A percentile compares a stretch with the other conserved stretches of the same genome.
Evolutionary conservation across 2,329 filamentous ascomycete genomes (phyloP).

Genomic region (Fusarium protoensiforme): DNA sequence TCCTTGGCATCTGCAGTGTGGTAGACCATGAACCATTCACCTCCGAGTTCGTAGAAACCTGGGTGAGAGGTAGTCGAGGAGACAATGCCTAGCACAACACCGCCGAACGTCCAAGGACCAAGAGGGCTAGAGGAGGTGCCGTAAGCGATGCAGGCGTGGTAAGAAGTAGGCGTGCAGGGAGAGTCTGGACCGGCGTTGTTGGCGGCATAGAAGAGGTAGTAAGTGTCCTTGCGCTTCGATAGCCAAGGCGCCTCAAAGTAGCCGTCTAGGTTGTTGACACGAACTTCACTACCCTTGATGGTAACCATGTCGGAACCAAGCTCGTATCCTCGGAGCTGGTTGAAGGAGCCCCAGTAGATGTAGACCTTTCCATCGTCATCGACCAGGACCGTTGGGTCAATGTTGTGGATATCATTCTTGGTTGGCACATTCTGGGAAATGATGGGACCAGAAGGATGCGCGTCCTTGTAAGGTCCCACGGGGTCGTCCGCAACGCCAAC

Average conservation of each 20-base stretch:
- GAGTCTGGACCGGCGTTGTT: slow-evolving; percentile 51
- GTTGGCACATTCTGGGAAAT: slow-evolving; percentile 49
- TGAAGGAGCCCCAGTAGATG: slow-evolving; percentile 53
- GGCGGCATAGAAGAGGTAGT: slow-evolving; percentile 54
- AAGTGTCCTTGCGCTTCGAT: slow-evolving; percentile 48
- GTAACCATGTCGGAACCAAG: slow-evolving; percentile 52
- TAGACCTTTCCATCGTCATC: slow-evolving; percentile 50
- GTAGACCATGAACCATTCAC: slow-evolving; percentile 48
- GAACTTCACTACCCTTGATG: slow-evolving; percentile 35
- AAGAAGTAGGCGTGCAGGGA: slow-evolving; percentile 51
- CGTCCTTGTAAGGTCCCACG: slow-evolving; percentile 50
- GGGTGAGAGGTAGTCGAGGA: slow-evolving; percentile 52
- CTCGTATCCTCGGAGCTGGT: slow-evolving; percentile 48
- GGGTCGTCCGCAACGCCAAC: slow-evolving; percentile 50
- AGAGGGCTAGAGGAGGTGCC: slow-evolving; percentile 48
- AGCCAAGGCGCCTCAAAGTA: slow-evolving; percentile 55
- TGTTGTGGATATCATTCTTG: slow-evolving; percentile 52
- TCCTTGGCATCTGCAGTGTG: slow-evolving; percentile 49
- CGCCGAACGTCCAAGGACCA: slow-evolving; percentile 51
- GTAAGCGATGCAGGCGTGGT: slow-evolving; percentile 53
- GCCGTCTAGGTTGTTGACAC: slow-evolving; percentile 43
- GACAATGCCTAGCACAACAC: slow-evolving; percentile 49
- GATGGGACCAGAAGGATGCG: slow-evolving; percentile 49
- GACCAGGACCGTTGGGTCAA: slow-evolving; percentile 52
- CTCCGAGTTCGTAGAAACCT: slow-evolving; percentile 45